Base-by-base conservation (phyloP, 352 stramenopile genomes). In the Phytophthora macrochlamydospora region DNA sequence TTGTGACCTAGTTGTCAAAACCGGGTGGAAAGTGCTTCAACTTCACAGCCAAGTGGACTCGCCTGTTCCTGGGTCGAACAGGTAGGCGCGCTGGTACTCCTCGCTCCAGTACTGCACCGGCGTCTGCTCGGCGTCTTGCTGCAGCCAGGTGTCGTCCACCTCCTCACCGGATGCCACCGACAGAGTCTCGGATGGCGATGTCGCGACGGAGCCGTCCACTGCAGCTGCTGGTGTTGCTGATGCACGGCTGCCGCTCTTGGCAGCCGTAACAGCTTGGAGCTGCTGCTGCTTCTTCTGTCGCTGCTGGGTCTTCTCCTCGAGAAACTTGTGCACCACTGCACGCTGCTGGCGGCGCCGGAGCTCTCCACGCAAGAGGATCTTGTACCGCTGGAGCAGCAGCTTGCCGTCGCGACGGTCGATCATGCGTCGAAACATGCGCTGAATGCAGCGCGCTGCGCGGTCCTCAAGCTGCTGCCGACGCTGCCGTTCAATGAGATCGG, bases 91-190 rank as follows among this genome's bases (percentile, higher is more conserved):
- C 51, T 87, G 73, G 43, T 81, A 75, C 66, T 91, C 82, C 12
- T 89, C 79, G 61, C 82, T 91, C 79, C 79, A 91, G 57, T 76
- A 87, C 32, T 79, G 59, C 18, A 79, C 61, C 13, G 76, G 56
- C 13, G 65, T 62, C n/a, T 61, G 62, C 50, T 7, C 53, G 43
- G 31, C 62, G 30, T 35, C 58, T 49, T 48, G 33, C 7, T 67
- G 62, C 24, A 48, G 46, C 2, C 51, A 45, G 33, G 1, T 40
- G 24, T 65, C 33, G 51, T 72, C 18, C 18, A 24, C 18, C 18
- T 24, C 18, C 18, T 24, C 18, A 0, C 18, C 18, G 18, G 18
- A 24, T 24, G 18, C 18, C 18, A 24, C 18, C 18, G 18, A 24
- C 18, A 24, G 18, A 24, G 18, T 24, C 18, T 24, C 18, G 18